Evolutionary conservation across 352 stramenopile genomes (phyloP), one percentile per base, ranked within the genome.

Genomic region (Halophytophthora batemanensis): DNA sequence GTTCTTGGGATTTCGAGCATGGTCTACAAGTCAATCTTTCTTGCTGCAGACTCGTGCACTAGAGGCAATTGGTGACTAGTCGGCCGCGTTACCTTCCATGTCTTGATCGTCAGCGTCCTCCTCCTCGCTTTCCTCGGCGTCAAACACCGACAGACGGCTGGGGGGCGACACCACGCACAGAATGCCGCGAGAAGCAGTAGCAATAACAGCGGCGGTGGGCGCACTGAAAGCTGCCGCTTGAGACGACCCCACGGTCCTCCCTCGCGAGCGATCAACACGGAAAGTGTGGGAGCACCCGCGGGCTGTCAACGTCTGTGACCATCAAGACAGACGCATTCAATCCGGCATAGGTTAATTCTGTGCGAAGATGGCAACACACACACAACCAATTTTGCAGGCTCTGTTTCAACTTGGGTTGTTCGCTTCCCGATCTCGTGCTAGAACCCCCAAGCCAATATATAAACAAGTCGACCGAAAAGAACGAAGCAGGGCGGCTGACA

Each of bases 41-140:
- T 50, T 43, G 56, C 54, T 36, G 73, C 60, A 1, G 53, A 74
- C 22, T 59, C 45, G 22, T 11, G 35, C 33, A 18, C 58, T 36
- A n/a, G 46, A 39, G 1, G 42, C n/a, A 3, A 34, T 45, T 1
- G n/a, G 28, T 2, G 46, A 40, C 2, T 39, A 7, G 15, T 38
- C 29, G n/a, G 21, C 23, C 14, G 36, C 48, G 12, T 48, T 49
- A 4, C 59, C 44, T 8, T 39, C 29, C 14, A 48, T 59, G 1
- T 54, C 48, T 1, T 59, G 50, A 7, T 61, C 54, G 3, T 77
- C 64, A 3, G 70, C 46, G 3, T 68, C 52, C 2, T 62, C 57
- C 0, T 73, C 58, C 15, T 74, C 61, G 14, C 56, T 63, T 19
- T 90, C 77, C 62, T 87, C 79, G 23, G 69, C 77, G 47, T 90